phyloP scores from a whole-genome alignment of 441 rosid species.

The Flueggea neowawraea region DNA sequence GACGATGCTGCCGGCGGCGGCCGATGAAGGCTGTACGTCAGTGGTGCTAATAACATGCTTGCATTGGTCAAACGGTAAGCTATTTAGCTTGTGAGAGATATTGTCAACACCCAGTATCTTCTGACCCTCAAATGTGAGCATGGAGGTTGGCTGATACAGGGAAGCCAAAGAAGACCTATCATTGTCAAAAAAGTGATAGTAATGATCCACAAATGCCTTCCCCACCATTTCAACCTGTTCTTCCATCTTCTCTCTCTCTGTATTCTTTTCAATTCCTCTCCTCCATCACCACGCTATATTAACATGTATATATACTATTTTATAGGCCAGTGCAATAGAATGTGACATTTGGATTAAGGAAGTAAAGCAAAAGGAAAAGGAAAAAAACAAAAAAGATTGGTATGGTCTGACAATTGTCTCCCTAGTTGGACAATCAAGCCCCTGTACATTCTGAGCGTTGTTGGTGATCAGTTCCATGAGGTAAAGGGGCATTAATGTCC shows the following conservation, averaged over 20 bases:
- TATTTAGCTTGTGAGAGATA: conserved; percentile 54
- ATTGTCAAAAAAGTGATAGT: conserved; percentile 65
- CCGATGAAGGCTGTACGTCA: conserved; percentile 67
- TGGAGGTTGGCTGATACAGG: conserved; percentile 62
- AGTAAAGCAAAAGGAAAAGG: too few relatives aligned
- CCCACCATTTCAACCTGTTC: conserved; percentile 67
- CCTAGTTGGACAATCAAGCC: too few relatives aligned
- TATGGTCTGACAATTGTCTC: too few relatives aligned
- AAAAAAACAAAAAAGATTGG: too few relatives aligned
- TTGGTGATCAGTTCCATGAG: too few relatives aligned
- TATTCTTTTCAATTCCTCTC: conserved; percentile 10
- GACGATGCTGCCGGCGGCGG: conserved; percentile 55
- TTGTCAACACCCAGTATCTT: conserved; percentile 44
- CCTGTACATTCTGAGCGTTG: too few relatives aligned
- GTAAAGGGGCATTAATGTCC: not conserved
- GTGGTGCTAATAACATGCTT: conserved; percentile 62
- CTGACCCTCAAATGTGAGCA: conserved; percentile 81
- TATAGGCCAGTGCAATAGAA: too few relatives aligned
- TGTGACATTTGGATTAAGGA: too few relatives aligned
- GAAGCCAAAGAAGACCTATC: conserved; percentile 48
- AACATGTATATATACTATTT: not conserved
- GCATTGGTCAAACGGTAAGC: conserved; percentile 63
- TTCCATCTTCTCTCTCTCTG: conserved; percentile 32
- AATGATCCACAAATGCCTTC: conserved; percentile 73
- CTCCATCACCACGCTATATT: not conserved